Evolutionary conservation across 2,329 filamentous ascomycete species (phyloP), one percentile per base, ranked within the genome.

Genomic region (Monosporascus sp.): DNA sequence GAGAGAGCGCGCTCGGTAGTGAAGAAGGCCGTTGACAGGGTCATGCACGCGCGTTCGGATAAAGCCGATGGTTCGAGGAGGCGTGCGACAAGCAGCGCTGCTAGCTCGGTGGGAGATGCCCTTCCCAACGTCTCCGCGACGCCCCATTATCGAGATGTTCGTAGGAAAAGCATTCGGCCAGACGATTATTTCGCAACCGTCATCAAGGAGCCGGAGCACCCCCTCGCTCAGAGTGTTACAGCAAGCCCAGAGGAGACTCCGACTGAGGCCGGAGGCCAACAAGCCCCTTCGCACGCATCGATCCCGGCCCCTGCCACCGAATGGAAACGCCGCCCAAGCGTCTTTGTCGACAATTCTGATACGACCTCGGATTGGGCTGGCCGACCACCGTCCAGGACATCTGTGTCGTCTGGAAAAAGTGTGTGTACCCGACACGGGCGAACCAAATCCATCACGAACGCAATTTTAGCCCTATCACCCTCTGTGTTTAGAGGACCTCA

Each of bases 1-100:
- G 90, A 96, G 66, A 86, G 91, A 36, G 88, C 94, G 49, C 84
- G 86, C 47, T 95, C 89, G 14, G 89, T 85, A 40, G 81, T 95
- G 49, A 86, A 86, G 71, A 87, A 87, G 65, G 77, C 81, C 4
- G 75, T 85, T 6, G 81, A 77, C 52, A 86, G 85, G 68, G 80
- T 87, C 50, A 85, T 85, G 55, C 80, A 85, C 59, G 77, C 83
- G 20, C 75, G 83, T 7, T 73, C 74, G 47, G 84, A 87, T 51
- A 78, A 82, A 52, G 73, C 77, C 49, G 81, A 86, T 53, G 79
- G 76, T 53, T 76, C 78, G 50, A 74, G 85, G 49, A 76, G 75
- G 50, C 75, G 83, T 57, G 83, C 84, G 43, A 70, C 77, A 22
- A 86, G 87, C 67, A 86, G 81, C 59, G 82, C 78, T 46, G 82